These are phyloP conservation scores for Alternaria burnsii DNA, from an alignment of 2,329 filamentous ascomycete genomes.

Conservation along the genomic window DNA sequence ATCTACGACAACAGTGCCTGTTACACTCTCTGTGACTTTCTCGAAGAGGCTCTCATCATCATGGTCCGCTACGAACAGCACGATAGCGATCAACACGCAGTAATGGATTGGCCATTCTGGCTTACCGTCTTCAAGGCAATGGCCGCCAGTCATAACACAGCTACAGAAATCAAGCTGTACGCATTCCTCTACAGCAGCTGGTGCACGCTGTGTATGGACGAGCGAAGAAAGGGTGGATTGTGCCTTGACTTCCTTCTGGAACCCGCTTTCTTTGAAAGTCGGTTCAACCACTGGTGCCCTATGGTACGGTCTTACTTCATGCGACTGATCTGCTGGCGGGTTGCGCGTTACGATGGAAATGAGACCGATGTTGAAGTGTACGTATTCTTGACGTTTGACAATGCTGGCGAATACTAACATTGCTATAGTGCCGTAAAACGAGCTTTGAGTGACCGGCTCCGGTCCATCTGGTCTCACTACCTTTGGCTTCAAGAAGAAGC, in stretches of 20 bases:
- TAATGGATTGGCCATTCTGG: conserved; percentile 86
- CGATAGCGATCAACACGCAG: conserved; percentile 52
- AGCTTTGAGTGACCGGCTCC: conserved; percentile 72
- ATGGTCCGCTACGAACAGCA: conserved; percentile 67
- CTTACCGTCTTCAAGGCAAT: conserved; percentile 80
- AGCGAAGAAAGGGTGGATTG: conserved; percentile 72
- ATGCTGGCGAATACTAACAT: conserved; percentile 22
- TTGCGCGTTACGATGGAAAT: conserved; percentile 78
- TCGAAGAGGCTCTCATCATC: conserved; percentile 80
- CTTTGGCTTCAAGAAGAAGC: conserved; percentile 75
- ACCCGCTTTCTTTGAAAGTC: conserved; percentile 76
- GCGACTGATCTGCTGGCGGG: conserved; percentile 86
- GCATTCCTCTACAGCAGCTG: conserved; percentile 83
- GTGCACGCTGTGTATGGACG: conserved; percentile 73
- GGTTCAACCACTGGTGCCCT: conserved; percentile 94
- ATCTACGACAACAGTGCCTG: conserved; percentile 84
- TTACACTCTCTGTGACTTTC: conserved; percentile 88
- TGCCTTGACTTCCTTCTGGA: conserved; percentile 80
- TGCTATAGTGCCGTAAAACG: conserved; percentile 71
- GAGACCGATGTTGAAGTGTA: conserved; percentile 72
- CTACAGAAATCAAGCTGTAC: conserved; percentile 86
- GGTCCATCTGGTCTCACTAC: conserved; percentile 80
- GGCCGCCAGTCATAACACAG: conserved; percentile 83
- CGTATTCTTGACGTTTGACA: conserved; percentile 48
- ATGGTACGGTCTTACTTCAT: conserved; percentile 96